These are phyloP conservation scores for Chlamydomonas schloesseri DNA, from an alignment of 139 green algal genomes.

Conservation along the genomic window DNA sequence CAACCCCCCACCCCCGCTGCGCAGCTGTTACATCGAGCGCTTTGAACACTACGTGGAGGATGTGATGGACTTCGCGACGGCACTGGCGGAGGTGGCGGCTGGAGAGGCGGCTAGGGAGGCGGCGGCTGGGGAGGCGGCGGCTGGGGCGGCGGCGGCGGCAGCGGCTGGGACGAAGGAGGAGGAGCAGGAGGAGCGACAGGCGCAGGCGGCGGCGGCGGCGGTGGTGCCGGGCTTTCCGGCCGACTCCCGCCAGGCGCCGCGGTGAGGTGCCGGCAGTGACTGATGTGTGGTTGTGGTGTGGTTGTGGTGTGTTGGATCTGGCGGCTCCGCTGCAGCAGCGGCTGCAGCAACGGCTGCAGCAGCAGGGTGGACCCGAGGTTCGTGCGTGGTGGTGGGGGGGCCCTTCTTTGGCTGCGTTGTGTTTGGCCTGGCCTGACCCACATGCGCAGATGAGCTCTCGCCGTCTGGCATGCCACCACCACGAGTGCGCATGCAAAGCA, in stretches of 20 bases:
- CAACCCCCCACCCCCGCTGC: background rate
- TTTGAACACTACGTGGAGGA: constrained; percentile 49
- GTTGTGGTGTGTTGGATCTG: too few relatives aligned
- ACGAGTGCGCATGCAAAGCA: too few relatives aligned
- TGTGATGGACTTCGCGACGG: background rate
- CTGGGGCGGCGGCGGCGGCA: background rate
- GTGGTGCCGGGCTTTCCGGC: constrained; percentile 27
- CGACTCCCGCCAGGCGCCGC: background rate
- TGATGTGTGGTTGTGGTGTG: too few relatives aligned
- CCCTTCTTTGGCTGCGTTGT: too few relatives aligned
- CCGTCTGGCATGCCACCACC: too few relatives aligned
- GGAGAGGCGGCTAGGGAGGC: background rate
- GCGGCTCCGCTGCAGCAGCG: too few relatives aligned
- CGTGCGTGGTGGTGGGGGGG: too few relatives aligned
- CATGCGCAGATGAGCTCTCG: too few relatives aligned
- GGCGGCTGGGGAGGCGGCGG: background rate
- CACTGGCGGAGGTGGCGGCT: background rate
- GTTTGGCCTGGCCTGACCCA: too few relatives aligned
- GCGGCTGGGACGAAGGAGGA: background rate
- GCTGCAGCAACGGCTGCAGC: too few relatives aligned
- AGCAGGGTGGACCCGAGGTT: too few relatives aligned
- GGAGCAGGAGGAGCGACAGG: background rate
- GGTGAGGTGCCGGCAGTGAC: background rate
- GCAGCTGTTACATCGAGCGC: constrained; percentile 34
- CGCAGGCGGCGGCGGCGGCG: background rate